Conservation (phyloP, 2,329 filamentous ascomycete species). For the Trichoderma oligosporum region DNA sequence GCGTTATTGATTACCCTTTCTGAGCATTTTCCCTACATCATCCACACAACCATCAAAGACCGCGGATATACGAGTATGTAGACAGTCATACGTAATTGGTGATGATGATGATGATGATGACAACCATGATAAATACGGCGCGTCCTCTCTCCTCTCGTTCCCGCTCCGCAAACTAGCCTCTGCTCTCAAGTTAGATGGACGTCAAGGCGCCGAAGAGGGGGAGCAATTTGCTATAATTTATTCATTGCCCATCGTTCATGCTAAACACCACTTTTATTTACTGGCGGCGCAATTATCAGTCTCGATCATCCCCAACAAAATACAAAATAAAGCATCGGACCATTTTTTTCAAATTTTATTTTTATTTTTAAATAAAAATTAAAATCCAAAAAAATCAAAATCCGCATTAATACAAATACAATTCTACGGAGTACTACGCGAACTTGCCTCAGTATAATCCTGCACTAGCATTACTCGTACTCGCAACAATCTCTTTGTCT, state of each 20-base stretch:
- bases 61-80: background rate
- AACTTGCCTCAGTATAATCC: background rate
- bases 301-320: conserved; percentile 6
- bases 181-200: background rate
- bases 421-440: background rate
- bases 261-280: background rate
- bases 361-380: background rate
- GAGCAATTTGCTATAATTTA: background rate
- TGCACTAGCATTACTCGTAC: conserved; percentile 15
- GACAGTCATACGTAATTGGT: conserved; percentile 12
- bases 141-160: background rate
- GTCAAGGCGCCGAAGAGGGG: background rate
- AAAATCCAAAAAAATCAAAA: no score
- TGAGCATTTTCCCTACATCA: conserved; percentile 4
- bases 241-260: conserved; percentile 1
- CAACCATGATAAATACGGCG: conserved; percentile 11
- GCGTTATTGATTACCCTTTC: conserved; percentile 5
- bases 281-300: conserved; percentile 15
- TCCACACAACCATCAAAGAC: conserved; percentile 1
- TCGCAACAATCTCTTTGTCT: background rate
- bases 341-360: background rate
- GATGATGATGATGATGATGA: conserved; percentile 6
- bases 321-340: background rate
- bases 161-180: background rate
- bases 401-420: no score